Evolutionary conservation across 768 basidiomycete genomes (phyloP).

Genomic region (Calocybe indica): DNA sequence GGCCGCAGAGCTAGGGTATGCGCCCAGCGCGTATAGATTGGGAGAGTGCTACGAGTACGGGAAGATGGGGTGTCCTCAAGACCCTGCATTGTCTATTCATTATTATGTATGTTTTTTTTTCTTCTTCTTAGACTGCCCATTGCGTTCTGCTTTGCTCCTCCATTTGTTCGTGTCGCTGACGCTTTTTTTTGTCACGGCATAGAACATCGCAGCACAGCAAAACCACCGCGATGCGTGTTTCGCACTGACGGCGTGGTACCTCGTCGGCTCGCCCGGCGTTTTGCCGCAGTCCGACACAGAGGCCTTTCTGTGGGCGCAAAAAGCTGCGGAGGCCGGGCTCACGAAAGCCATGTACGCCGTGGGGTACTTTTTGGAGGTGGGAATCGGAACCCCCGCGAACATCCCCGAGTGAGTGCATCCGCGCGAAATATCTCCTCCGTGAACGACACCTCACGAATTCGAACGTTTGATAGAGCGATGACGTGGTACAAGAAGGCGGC

Average conservation of each 20-base stretch:
- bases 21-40: conserved; percentile 90
- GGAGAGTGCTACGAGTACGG: conserved; percentile 99
- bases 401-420: conserved; percentile 50
- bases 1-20: conserved; percentile 93
- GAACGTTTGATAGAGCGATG: conserved; percentile 44
- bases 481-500: conserved; percentile 87
- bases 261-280: conserved; percentile 96
- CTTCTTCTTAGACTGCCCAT: background rate
- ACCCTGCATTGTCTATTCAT: conserved; percentile 95
- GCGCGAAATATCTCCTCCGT: background rate
- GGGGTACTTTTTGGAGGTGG: conserved; percentile 96
- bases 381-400: conserved; percentile 73
- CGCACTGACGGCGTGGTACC: conserved; percentile 97
- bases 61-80: conserved; percentile 96
- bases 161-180: conserved; percentile 5
- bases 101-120: conserved; percentile 76
- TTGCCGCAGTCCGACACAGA: conserved; percentile 98
- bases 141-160: background rate
- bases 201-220: conserved; percentile 99
- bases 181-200: conserved; percentile 4
- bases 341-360: conserved; percentile 97
- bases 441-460: conserved; percentile 1
- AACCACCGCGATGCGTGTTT: conserved; percentile 96
- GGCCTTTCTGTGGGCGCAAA: conserved; percentile 96
- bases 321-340: conserved; percentile 87